These are phyloP conservation scores for Albatrellus sp. DNA, from an alignment of 1,284 basidiomycete genomes.

Conservation along the genomic window DNA sequence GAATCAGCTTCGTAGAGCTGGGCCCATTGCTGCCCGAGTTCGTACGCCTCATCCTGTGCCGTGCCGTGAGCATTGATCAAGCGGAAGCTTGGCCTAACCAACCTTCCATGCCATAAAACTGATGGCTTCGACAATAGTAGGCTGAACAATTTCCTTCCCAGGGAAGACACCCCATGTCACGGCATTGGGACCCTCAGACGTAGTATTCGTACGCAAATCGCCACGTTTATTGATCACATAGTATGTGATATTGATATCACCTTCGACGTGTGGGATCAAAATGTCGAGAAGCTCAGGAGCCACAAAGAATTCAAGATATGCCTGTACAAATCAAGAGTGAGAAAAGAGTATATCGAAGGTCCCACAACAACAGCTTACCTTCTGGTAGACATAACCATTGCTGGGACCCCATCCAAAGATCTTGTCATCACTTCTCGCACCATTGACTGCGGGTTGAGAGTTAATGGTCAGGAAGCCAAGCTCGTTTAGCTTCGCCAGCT, in stretches of 20 bases:
- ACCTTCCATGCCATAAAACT: constrained; percentile 98
- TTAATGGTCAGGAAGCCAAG: constrained; percentile 96
- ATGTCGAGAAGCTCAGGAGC: constrained; percentile 58
- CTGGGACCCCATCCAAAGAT: constrained; percentile 90
- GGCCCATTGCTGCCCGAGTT: constrained; percentile 92
- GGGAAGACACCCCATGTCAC: constrained; percentile 99
- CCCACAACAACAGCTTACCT: constrained; percentile 39
- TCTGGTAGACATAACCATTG: constrained; percentile 95
- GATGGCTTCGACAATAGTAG: constrained; percentile 94
- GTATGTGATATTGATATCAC: constrained; percentile 88
- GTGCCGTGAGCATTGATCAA: too few species aligned
- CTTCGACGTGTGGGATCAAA: constrained; percentile 72
- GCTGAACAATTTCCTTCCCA: constrained; percentile 94
- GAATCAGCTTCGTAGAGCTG: constrained; percentile 76
- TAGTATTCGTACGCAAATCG: constrained; percentile 87
- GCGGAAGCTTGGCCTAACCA: constrained; percentile 11
- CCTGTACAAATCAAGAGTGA: constrained; percentile 34
- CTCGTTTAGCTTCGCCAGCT: constrained; percentile 78
- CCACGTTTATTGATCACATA: constrained; percentile 91
- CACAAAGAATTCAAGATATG: constrained; percentile 96
- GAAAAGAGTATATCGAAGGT: too few species aligned
- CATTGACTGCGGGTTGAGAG: constrained; percentile 95
- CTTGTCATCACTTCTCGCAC: constrained; percentile 76
- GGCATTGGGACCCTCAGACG: constrained; percentile 89
- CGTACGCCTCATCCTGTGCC: constrained; percentile 86